Conservation (phyloP, 164 flowering plant genomes). For the Stephania japonica region DNA sequence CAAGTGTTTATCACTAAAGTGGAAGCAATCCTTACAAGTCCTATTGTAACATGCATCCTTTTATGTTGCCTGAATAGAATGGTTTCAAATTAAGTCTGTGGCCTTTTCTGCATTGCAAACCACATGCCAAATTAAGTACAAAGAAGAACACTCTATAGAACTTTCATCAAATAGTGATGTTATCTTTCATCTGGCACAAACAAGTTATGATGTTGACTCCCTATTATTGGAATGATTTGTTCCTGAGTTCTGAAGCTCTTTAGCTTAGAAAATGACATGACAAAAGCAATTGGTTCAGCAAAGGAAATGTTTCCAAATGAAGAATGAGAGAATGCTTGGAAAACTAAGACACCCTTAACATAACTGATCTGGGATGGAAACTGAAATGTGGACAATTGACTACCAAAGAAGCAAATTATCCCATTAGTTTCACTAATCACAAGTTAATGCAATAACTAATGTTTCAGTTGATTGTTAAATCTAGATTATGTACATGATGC, state of each 20-base stretch:
- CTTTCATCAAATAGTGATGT: constrained; percentile 28
- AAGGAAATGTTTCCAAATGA: background rate
- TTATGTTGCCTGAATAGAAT: constrained; percentile 21
- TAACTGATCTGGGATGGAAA: background rate
- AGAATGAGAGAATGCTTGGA: background rate
- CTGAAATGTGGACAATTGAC: background rate
- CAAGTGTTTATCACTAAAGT: background rate
- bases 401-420: no score
- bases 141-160: background rate
- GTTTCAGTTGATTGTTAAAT: background rate
- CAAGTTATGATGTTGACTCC: constrained; percentile 19
- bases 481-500: constrained; percentile 12
- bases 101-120: constrained; percentile 11
- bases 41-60: constrained; percentile 4
- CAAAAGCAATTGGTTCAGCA: constrained; percentile 1
- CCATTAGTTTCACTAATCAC: no score
- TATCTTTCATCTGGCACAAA: constrained; percentile 30
- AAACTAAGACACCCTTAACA: background rate
- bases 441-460: background rate
- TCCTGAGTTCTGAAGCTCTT: constrained; percentile 2
- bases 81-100: constrained; percentile 9
- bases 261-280: constrained; percentile 11
- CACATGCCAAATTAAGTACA: background rate
- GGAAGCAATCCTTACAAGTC: background rate
- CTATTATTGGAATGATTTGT: constrained; percentile 13